phyloP scores from a whole-genome alignment of 73 alveolate species.

The Tetrahymena borealis region DNA sequence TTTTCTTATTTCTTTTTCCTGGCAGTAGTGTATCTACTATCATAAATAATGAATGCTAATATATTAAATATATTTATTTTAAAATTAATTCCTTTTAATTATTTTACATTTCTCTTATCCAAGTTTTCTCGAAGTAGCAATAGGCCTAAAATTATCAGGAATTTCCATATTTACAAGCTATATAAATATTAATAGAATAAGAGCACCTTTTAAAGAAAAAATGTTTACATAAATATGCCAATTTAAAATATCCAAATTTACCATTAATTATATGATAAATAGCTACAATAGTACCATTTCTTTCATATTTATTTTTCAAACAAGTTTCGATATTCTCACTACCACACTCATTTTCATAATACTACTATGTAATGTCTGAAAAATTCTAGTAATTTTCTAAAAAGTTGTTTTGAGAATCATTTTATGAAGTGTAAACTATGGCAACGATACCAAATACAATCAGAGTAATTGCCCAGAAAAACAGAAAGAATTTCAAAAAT shows the following conservation, averaged over 20 bases:
- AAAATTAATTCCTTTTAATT: not conserved
- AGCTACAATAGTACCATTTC: not conserved
- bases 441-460: not conserved
- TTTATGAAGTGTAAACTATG: not conserved
- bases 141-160: not conserved
- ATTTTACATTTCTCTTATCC: not conserved
- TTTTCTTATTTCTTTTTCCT: not conserved
- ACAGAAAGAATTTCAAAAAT: not conserved
- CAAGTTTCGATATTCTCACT: not conserved
- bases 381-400: not conserved
- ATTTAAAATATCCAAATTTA: not conserved
- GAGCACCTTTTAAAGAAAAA: not conserved
- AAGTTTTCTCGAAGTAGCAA: not conserved
- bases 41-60: not conserved
- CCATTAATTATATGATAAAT: not conserved
- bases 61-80: not conserved
- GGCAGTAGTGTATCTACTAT: not conserved
- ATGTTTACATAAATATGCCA: not conserved
- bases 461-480: not conserved
- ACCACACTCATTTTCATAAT: not conserved
- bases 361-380: not conserved
- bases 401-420: not conserved
- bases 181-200: not conserved
- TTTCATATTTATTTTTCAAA: not conserved
- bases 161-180: not conserved